Evolutionary conservation across 140 eudicot species (phyloP), one percentile per base, ranked within the genome.

Genomic region (Anethum foeniculum): DNA sequence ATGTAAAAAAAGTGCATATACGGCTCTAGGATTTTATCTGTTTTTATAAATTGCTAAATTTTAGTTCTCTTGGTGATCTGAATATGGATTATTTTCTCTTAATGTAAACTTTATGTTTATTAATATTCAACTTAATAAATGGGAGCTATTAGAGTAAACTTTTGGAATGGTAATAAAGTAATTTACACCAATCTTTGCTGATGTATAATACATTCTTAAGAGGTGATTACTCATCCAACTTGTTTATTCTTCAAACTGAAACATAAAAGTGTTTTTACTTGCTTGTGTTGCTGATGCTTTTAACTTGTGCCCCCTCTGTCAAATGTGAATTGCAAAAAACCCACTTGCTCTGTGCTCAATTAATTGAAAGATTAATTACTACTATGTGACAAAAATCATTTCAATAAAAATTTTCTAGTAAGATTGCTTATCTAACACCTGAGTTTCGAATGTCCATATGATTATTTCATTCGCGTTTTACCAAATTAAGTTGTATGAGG

Each of bases 1-100:
- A 77, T 76, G 88, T 78, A 43, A 78, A 47, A 43, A 6, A 7
- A n/a, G 51, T 28, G 38, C 38, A 9, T 74, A 11, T n/a, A 23
- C 43, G 52, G 72, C 36, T 28, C 41, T 21, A 65, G 72, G 19
- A 67, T 11, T 15, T 19, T 41, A 19, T 19, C 0, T 25, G 41
- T 23, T 69, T 68, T 6, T 69, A 6, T 68, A 30, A 13, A 12
- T 18, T 71, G 48, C 44, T 71, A 36, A 16, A 71, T 71, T 69
- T 2, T n/a, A 73, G 51, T 23, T 43, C 32, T 44, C 7, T 74
- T 25, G 23, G 21, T 44, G 38, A 25, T 74, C 13, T 41, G 32
- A 43, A 43, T 74, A 44, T 74, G 16, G 52, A 3, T 43, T 74
- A 11, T 74, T 74, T 27, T 21, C 38, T 44, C 8, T 6, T 4